A percentile compares a stretch with the other conserved stretches of the same genome.
Conservation (phyloP, 2,329 filamentous ascomycete genomes). For the Scytalidium sp. region DNA sequence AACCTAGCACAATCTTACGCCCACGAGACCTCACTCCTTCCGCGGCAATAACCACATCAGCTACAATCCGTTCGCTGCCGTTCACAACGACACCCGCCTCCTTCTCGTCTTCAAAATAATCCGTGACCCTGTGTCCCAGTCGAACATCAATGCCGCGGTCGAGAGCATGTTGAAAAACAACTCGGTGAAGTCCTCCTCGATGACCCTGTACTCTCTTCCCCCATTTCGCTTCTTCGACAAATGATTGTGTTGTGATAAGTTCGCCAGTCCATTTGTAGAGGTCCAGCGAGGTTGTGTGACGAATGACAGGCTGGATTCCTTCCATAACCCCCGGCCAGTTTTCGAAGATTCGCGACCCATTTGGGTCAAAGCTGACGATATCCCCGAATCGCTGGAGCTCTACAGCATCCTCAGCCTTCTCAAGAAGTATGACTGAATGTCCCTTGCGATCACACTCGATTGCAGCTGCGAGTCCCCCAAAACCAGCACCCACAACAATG, state of each 20-base stretch:
- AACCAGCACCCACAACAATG: conserved; percentile 29
- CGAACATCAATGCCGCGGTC: neutral
- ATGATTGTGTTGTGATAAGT: neutral
- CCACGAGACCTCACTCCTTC: neutral
- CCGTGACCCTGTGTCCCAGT: neutral
- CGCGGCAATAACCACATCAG: neutral
- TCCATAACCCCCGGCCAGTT: neutral
- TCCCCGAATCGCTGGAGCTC: neutral
- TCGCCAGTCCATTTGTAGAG: neutral
- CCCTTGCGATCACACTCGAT: conserved; percentile 7
- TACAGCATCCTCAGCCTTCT: neutral
- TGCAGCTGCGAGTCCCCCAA: conserved; percentile 27
- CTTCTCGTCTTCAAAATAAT: neutral
- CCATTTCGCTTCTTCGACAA: neutral
- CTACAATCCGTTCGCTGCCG: neutral
- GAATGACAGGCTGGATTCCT: neutral
- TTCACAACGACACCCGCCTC: neutral
- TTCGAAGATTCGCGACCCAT: neutral
- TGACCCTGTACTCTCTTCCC: neutral
- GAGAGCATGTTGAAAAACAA: neutral
- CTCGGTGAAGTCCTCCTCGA: neutral
- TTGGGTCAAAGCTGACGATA: neutral
- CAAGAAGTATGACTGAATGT: neutral
- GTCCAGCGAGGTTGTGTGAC: neutral
- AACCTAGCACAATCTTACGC: neutral